Percentiles rank a stretch among this genome's conserved stretches.
These are phyloP conservation scores for Cokeromyces recurvatus DNA, from an alignment of 371 early-diverging fungal genomes.

Conservation along the genomic window DNA sequence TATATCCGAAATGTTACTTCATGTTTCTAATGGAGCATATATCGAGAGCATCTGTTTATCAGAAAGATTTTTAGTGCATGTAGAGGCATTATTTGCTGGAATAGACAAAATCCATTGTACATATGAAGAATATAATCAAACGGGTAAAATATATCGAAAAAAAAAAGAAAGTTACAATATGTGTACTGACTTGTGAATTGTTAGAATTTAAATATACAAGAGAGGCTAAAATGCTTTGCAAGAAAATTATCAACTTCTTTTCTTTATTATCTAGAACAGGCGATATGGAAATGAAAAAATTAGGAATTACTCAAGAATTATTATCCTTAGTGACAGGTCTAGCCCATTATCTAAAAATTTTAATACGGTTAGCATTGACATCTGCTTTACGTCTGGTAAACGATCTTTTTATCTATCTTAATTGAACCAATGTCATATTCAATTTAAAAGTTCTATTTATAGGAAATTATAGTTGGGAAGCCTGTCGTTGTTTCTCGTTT, in stretches of 20 bases:
- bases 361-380: slow-evolving; percentile 84
- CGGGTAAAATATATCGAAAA: slow-evolving; percentile 20
- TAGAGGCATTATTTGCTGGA: slow-evolving; percentile 88
- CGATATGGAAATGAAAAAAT: slow-evolving; percentile 55
- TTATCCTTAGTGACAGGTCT: slow-evolving; percentile 86
- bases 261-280: slow-evolving; percentile 80
- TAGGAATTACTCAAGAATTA: slow-evolving; percentile 85
- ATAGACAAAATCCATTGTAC: slow-evolving; percentile 60
- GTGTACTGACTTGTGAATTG: too few species aligned
- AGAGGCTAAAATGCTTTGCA: slow-evolving; percentile 72
- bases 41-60: slow-evolving; percentile 86
- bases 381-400: slow-evolving; percentile 75
- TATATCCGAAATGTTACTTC: slow-evolving; percentile 94
- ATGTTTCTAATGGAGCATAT: slow-evolving; percentile 88
- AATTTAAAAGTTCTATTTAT: too few species aligned
- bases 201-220: slow-evolving; percentile 73
- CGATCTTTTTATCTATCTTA: too few species aligned
- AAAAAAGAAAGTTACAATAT: too few species aligned
- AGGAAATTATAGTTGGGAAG: slow-evolving; percentile 32
- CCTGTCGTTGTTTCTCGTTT: slow-evolving; percentile 52
- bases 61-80: slow-evolving; percentile 86
- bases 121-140: slow-evolving; percentile 29
- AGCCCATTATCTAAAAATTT: slow-evolving; percentile 87
- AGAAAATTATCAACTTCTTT: slow-evolving; percentile 89
- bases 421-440: too few species aligned